These are phyloP conservation scores for Eucalyptus virginea DNA, from an alignment of 345 rosid genomes.

Conservation along the genomic window DNA sequence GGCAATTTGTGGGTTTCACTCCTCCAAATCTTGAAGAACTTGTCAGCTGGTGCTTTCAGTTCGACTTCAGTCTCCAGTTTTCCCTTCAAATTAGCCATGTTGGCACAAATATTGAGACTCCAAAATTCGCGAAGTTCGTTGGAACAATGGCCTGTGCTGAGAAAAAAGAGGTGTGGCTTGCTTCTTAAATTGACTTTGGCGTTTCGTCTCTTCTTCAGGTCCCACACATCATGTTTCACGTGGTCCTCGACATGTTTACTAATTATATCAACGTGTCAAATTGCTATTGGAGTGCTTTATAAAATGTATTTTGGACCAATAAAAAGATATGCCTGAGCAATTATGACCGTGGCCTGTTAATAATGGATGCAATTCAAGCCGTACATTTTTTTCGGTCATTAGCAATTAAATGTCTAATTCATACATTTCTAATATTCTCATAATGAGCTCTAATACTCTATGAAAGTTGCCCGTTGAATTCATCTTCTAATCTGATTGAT, in stretches of 20 bases:
- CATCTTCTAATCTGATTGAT: not conserved
- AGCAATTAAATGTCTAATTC: not conserved
- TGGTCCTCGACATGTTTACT: not conserved
- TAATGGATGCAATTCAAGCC: not conserved
- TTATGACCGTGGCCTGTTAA: not conserved
- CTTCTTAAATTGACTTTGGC: not conserved
- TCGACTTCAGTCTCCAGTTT: constrained; percentile 1
- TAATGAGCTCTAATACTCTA: not conserved
- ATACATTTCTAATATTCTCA: not conserved
- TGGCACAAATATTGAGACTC: not conserved
- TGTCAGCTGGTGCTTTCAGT: constrained; percentile 9
- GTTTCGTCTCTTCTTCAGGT: not conserved
- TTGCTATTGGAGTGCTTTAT: not conserved
- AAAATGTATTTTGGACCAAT: too few relatives aligned
- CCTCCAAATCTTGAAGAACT: constrained; percentile 1
- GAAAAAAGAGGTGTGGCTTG: not conserved
- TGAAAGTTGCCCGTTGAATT: not conserved
- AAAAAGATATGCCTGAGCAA: too few relatives aligned
- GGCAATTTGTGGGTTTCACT: not conserved
- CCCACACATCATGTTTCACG: not conserved
- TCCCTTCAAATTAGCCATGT: not conserved
- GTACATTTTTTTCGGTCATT: not conserved
- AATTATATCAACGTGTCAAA: not conserved
- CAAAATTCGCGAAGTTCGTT: not conserved
- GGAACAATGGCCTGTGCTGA: not conserved